These are phyloP conservation scores for Chytridiales sp. DNA, from an alignment of 371 early-diverging fungal species.

Conservation along the genomic window DNA sequence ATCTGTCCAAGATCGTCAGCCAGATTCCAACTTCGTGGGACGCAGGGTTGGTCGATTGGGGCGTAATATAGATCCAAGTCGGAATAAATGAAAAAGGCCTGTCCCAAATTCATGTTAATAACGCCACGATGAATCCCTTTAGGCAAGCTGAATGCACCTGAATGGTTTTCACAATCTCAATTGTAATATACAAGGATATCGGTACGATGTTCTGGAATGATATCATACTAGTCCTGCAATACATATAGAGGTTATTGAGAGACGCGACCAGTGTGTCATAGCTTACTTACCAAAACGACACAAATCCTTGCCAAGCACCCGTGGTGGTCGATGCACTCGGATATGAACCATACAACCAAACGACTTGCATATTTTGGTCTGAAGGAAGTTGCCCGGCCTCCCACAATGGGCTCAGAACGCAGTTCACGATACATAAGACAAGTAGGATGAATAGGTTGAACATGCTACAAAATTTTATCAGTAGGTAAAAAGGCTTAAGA, in stretches of 20 bases:
- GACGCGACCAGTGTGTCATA: neutral
- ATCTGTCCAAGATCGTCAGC: slow-evolving; percentile 82
- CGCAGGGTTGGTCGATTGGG: slow-evolving; percentile 71
- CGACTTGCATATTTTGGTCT: neutral
- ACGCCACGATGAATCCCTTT: neutral
- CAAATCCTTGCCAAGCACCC: slow-evolving; percentile 28
- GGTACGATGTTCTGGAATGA: slow-evolving; percentile 85
- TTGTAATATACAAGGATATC: slow-evolving; percentile 93
- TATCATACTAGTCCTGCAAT: slow-evolving; percentile 57
- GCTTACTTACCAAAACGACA: slow-evolving; percentile 53
- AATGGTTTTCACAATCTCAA: slow-evolving; percentile 86
- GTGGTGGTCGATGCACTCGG: neutral
- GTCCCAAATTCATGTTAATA: neutral
- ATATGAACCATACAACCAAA: slow-evolving; percentile 28
- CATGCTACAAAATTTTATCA: slow-evolving; percentile 10
- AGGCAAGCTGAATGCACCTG: slow-evolving; percentile 39
- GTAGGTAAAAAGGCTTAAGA: slow-evolving; percentile 1
- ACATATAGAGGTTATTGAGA: neutral
- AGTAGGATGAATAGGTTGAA: slow-evolving; percentile 40
- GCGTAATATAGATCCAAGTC: slow-evolving; percentile 87
- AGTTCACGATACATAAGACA: slow-evolving; percentile 29
- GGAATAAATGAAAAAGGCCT: slow-evolving; percentile 76
- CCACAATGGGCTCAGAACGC: slow-evolving; percentile 31
- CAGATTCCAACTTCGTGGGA: slow-evolving; percentile 81
- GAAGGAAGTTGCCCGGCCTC: slow-evolving; percentile 16